Base-by-base conservation (phyloP, 176 grass and related monocot species). In the Paspalum vaginatum region DNA sequence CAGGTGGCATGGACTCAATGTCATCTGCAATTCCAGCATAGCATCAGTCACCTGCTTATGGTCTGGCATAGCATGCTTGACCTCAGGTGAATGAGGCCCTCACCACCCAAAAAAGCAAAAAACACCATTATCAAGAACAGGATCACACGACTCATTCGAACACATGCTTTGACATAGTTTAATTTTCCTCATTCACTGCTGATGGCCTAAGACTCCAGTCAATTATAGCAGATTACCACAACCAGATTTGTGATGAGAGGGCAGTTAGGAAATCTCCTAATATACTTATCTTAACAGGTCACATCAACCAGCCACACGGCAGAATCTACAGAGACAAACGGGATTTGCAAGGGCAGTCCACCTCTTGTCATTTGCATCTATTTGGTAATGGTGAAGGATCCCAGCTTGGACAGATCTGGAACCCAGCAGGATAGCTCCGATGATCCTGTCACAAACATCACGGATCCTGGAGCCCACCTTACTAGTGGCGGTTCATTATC, bases 381-480 rank as follows among this genome's bases (percentile, higher is more conserved):
- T 81, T 95, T 95, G 5, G 61, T 56, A 8, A 69, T 56, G 3
- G 83, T 56, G 62, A 95, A 85, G 4, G 92, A 93, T 52, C 95
- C 90, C 55, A 98, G 75, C 84, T 98, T 94, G 13, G 95, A 98
- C 75, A 98, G 85, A 83, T 98, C 92, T 0, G 95, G 92, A 63
- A 98, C 83, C 95, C 95, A 98, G 68, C 93, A 98, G 22, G 95
- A 98, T 65, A 98, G 65, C 61, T 98, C 95, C 71, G 95, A 98
- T 72, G 95, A 98, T 70, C 88, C 95, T 22, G 95, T 98, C 66
- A 91, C 81, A 47, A 95, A 95, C 92, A 91, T 91, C 78, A 93
- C 78, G 13, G 80, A 93, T 75, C 92, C 90, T 56, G 95, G 92
- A 82, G 82, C 86, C 95, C 95, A 98, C 79, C 91, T 93, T 79